Conservation (phyloP, 805 yeast species). For the Ogataea pini region DNA sequence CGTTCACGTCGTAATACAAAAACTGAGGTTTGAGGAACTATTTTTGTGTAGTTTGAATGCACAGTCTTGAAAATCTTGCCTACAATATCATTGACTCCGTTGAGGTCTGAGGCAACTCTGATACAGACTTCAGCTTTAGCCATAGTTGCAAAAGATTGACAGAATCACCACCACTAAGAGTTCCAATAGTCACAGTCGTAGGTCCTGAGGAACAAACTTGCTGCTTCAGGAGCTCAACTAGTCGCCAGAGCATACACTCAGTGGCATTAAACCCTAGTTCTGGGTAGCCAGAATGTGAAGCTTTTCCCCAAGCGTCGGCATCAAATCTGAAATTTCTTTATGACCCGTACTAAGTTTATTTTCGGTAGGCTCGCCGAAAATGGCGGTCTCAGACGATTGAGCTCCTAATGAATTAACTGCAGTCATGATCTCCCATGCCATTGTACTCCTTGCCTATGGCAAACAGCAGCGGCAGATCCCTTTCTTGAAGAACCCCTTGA, state of each 20-base stretch:
- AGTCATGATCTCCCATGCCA: slow-evolving; percentile 55
- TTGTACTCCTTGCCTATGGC: slow-evolving; percentile 66
- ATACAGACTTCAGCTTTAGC: slow-evolving; percentile 49
- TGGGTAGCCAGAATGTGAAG: slow-evolving; percentile 65
- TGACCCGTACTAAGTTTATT: slow-evolving; percentile 64
- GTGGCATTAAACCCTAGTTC: slow-evolving; percentile 59
- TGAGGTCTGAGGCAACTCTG: slow-evolving; percentile 51
- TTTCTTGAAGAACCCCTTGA: slow-evolving; percentile 41
- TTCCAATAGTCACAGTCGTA: slow-evolving; percentile 58
- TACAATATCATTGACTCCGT: slow-evolving; percentile 39
- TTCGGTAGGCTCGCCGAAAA: slow-evolving; percentile 73
- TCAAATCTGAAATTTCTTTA: slow-evolving; percentile 47
- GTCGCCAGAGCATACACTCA: slow-evolving; percentile 47
- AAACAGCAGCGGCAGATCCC: slow-evolving; percentile 53
- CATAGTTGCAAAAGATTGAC: slow-evolving; percentile 57
- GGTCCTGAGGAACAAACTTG: slow-evolving; percentile 54
- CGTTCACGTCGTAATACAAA: slow-evolving; percentile 57
- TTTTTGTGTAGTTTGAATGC: slow-evolving; percentile 15
- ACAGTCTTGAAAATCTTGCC: slow-evolving; percentile 29
- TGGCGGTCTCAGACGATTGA: slow-evolving; percentile 49
- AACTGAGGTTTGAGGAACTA: slow-evolving; percentile 38
- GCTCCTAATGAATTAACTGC: slow-evolving; percentile 42
- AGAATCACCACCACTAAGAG: slow-evolving; percentile 57
- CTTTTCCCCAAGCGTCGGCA: slow-evolving; percentile 47
- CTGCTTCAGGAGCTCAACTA: slow-evolving; percentile 40